These are phyloP conservation scores for Lasiodiplodia hormozganensis DNA, from an alignment of 2,329 filamentous ascomycete species.

Conservation along the genomic window DNA sequence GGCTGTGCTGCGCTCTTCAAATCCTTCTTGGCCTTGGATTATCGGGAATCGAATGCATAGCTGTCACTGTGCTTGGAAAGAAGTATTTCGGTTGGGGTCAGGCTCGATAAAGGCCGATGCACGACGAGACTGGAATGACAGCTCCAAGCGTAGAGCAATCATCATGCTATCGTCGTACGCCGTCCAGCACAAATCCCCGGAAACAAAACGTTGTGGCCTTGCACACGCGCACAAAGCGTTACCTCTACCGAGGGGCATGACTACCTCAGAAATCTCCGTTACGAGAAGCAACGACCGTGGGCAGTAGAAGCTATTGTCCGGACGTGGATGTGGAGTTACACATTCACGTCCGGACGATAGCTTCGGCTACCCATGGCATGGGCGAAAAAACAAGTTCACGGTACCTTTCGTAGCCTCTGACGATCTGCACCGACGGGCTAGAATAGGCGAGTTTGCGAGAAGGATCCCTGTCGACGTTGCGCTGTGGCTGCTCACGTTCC, in stretches of 20 bases:
- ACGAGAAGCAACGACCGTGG: too few species aligned
- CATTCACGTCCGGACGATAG: too few species aligned
- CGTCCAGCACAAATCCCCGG: not conserved
- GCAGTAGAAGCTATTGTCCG: too few species aligned
- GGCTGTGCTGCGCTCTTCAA: constrained; percentile 42
- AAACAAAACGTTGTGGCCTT: not conserved
- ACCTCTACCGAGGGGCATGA: not conserved
- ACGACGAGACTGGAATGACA: not conserved
- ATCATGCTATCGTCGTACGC: too few species aligned
- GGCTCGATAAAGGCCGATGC: not conserved
- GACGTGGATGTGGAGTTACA: too few species aligned
- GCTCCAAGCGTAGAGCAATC: too few species aligned
- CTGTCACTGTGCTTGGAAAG: constrained; percentile 40
- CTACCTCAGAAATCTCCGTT: too few species aligned
- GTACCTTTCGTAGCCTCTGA: not conserved
- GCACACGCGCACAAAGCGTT: not conserved
- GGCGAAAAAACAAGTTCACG: too few species aligned
- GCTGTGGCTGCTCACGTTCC: constrained; percentile 17
- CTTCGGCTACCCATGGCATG: too few species aligned
- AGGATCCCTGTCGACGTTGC: constrained; percentile 8
- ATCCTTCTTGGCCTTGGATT: constrained; percentile 43
- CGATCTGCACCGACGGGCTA: not conserved
- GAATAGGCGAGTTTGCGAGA: constrained; percentile 6
- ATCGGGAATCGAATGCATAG: constrained; percentile 44
- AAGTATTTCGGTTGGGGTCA: constrained; percentile 44